A percentile compares a stretch with the other conserved stretches of the same genome.
Evolutionary conservation across 805 yeast genomes (phyloP).

Genomic region (Alloascoidea africana): DNA sequence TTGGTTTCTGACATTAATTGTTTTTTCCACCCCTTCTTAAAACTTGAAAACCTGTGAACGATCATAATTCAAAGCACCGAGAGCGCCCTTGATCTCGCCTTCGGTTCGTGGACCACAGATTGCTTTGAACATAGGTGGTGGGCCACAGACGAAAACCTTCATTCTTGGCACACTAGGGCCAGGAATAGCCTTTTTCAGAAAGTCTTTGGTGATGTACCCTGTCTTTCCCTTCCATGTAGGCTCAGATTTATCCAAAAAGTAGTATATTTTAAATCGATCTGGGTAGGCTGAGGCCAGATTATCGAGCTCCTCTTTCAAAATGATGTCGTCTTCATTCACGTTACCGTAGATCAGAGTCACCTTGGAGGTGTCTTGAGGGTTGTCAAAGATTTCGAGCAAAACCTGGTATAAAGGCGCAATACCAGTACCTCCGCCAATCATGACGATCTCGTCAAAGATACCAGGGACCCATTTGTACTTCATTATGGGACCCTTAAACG

Average conservation of each 20-base stretch:
- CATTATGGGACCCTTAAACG: conserved; percentile 69
- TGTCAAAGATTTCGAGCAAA: conserved; percentile 27
- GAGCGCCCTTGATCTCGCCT: conserved; percentile 58
- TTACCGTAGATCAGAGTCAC: conserved; percentile 31
- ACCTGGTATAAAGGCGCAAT: conserved; percentile 42
- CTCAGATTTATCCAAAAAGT: conserved; percentile 20
- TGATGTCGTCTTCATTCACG: conserved; percentile 25
- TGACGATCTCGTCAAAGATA: conserved; percentile 42
- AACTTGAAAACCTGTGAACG: conserved; percentile 65
- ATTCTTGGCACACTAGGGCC: conserved; percentile 13
- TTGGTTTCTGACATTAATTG: no score
- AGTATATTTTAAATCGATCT: conserved; percentile 26
- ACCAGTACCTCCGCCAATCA: conserved; percentile 43
- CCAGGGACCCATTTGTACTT: conserved; percentile 77
- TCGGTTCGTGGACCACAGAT: not conserved
- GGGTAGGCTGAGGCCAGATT: conserved; percentile 19
- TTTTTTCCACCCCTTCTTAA: no score
- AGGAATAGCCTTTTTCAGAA: conserved; percentile 21
- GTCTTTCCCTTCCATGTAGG: conserved; percentile 22
- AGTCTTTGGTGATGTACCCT: conserved; percentile 26
- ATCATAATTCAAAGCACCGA: conserved; percentile 61
- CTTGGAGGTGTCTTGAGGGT: conserved; percentile 29
- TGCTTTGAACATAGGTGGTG: conserved; percentile 12
- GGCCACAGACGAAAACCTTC: conserved; percentile 10
- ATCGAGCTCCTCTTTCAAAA: conserved; percentile 31